Base-by-base conservation (phyloP, 805 yeast species). In the Wickerhamomyces ciferrii region DNA sequence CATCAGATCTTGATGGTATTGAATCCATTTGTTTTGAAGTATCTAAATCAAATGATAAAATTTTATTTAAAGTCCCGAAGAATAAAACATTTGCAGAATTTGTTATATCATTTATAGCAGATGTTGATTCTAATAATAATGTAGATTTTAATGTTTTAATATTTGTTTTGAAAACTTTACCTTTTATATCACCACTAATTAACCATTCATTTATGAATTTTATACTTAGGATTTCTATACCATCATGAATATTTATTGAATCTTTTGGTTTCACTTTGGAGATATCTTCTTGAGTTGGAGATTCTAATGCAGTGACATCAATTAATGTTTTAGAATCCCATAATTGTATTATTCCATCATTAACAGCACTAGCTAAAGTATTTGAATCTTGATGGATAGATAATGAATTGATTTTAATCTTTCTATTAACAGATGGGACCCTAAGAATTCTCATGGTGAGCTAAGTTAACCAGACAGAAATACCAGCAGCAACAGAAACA, bases 1-100 rank as follows among this genome's bases (percentile, higher is more conserved):
- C 51, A 21, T 55, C 61, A 10, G 60, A 53, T 41, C 53, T 44
- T 5, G 53, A 43, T 0, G 46, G 40, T n/a, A 60, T 57, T 15
- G 54, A 51, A 2, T 56, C 31, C 7, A 56, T 37, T 20, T 45
- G 40, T 21, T 44, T 36, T 10, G 5, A 3, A 3, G 36, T 37
- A 3, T 37, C 8, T 14, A 54, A 10, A 32, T 58, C 53, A 36
- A 46, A 52, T 0, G 47, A 27, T 2, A 53, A 14, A 1, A 58
- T 43, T 19, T 47, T 48, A n/a, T 49, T 49, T 27, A 40, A 15
- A 0, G 61, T 45, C 2, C 58, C 63, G 9, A 55, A 35, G 1
- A 59, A 43, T 1, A 50, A 32, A 15, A 58, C 41, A 14, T 50
- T 31, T 0, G 36, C 43, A 10, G 49, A 19, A 1, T 31, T 1